These are phyloP conservation scores for Diddensiella caesifluorescens DNA, from an alignment of 805 yeast species.

Conservation along the genomic window DNA sequence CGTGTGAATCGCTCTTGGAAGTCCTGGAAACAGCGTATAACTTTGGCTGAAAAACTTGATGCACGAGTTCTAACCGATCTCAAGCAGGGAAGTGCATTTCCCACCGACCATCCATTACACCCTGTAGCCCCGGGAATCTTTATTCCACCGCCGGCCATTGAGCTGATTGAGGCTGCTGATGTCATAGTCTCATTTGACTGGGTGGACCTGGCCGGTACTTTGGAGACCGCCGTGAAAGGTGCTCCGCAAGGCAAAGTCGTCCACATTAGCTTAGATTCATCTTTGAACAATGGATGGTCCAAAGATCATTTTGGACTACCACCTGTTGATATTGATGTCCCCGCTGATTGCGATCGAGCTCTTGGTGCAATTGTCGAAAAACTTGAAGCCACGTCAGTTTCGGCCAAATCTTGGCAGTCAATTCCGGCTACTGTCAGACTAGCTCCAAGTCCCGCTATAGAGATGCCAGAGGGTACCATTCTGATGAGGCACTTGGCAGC, in stretches of 20 bases:
- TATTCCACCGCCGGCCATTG: not conserved
- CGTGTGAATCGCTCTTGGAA: not conserved
- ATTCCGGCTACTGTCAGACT: not conserved
- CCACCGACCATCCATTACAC: not conserved
- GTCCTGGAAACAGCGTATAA: not conserved
- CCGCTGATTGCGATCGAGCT: not conserved
- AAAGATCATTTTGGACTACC: not conserved
- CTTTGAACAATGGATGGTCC: slow-evolving; percentile 2
- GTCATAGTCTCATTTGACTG: slow-evolving; percentile 3
- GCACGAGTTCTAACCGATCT: slow-evolving; percentile 1
- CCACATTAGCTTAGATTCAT: not conserved
- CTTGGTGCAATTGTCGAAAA: not conserved
- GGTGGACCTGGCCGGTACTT: slow-evolving; percentile 1
- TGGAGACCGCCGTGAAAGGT: not conserved
- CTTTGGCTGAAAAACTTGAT: not conserved
- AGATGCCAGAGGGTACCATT: not conserved
- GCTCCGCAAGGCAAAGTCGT: not conserved
- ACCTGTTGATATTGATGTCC: not conserved
- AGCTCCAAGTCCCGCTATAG: not conserved
- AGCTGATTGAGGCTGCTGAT: not conserved
- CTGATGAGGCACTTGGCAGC: not conserved
- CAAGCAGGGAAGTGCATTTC: slow-evolving; percentile 2
- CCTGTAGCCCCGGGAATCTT: slow-evolving; percentile 2
- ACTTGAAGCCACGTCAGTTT: not conserved
- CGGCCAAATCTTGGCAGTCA: not conserved